Evolutionary conservation across 2,329 filamentous ascomycete species (phyloP).

Genomic region (Colletotrichum chlorophyti): DNA sequence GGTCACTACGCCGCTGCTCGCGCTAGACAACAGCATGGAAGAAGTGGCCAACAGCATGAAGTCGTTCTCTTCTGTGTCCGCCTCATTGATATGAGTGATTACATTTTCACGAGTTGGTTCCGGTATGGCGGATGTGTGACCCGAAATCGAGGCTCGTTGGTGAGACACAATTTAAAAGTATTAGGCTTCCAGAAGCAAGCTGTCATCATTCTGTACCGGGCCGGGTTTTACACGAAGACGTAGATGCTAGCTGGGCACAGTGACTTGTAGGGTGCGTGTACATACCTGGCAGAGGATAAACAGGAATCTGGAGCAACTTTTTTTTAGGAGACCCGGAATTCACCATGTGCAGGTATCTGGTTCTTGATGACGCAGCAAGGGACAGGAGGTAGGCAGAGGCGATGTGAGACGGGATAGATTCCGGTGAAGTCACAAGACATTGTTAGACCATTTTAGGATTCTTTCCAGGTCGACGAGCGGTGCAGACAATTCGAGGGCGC

Average conservation of each 20-base stretch:
- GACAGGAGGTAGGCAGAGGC: slow-evolving; percentile 5
- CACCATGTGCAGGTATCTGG: no score
- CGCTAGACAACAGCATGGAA: slow-evolving; percentile 21
- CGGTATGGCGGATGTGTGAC: slow-evolving; percentile 2
- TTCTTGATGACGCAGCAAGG: neutral
- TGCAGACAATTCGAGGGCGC: neutral
- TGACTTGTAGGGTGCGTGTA: neutral
- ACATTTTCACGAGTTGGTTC: neutral
- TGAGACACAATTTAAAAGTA: slow-evolving; percentile 15
- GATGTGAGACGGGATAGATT: slow-evolving; percentile 1
- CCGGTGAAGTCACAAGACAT: slow-evolving; percentile 5
- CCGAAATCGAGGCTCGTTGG: slow-evolving; percentile 8
- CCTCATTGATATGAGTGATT: neutral
- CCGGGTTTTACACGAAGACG: slow-evolving; percentile 3
- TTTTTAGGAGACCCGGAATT: no score
- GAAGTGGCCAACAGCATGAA: neutral
- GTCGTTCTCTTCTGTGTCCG: neutral
- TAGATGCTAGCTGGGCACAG: neutral
- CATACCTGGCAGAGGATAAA: no score
- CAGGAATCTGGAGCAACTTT: no score
- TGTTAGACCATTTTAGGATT: no score
- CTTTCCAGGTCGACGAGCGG: neutral
- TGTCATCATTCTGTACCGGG: slow-evolving; percentile 8
- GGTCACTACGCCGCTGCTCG: slow-evolving; percentile 16
- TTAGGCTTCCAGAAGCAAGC: neutral